Percentiles rank a stretch among this genome's conserved stretches.
Evolutionary conservation across 2,329 filamentous ascomycete species (phyloP).

Genomic region (Epichloe sp.): DNA sequence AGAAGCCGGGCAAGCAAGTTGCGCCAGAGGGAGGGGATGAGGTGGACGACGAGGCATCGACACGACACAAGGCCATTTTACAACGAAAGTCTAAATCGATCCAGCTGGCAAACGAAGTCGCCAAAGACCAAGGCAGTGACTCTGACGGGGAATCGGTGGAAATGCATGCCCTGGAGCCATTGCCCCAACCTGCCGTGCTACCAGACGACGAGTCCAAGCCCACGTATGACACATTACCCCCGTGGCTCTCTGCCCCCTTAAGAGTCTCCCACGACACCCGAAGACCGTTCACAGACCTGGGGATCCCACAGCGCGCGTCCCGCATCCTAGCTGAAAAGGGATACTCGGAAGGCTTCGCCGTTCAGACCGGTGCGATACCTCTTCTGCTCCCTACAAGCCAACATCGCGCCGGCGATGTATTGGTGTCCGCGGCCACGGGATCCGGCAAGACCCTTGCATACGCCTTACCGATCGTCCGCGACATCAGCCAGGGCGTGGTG

Average conservation of each 20-base stretch:
- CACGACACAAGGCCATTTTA: conserved; percentile 37
- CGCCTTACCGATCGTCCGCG: conserved; percentile 69
- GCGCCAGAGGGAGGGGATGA: conserved; percentile 10
- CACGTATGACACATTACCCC: conserved; percentile 64
- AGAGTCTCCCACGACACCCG: conserved; percentile 48
- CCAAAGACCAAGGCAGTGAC: conserved; percentile 17
- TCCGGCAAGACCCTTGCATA: conserved; percentile 95
- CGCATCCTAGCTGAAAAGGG: conserved; percentile 51
- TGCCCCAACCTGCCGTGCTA: conserved; percentile 63
- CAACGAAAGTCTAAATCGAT: conserved; percentile 44
- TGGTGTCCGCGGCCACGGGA: conserved; percentile 85
- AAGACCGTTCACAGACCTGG: conserved; percentile 48
- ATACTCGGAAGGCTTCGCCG: conserved; percentile 27
- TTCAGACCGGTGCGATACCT: conserved; percentile 49
- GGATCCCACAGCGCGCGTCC: conserved; percentile 46
- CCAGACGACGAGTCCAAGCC: conserved; percentile 44
- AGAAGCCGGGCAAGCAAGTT: conserved; percentile 15
- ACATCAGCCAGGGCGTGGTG: conserved; percentile 50
- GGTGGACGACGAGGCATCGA: conserved; percentile 16
- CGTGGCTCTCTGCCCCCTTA: conserved; percentile 70
- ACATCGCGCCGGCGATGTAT: conserved; percentile 59
- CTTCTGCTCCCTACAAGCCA: conserved; percentile 56
- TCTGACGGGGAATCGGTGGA: conserved; percentile 25
- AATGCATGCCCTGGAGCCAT: conserved; percentile 61
- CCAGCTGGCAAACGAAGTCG: conserved; percentile 30